Evolutionary conservation across 192 early-diverging fungal species (phyloP).

Genomic region (Backusella sp.): DNA sequence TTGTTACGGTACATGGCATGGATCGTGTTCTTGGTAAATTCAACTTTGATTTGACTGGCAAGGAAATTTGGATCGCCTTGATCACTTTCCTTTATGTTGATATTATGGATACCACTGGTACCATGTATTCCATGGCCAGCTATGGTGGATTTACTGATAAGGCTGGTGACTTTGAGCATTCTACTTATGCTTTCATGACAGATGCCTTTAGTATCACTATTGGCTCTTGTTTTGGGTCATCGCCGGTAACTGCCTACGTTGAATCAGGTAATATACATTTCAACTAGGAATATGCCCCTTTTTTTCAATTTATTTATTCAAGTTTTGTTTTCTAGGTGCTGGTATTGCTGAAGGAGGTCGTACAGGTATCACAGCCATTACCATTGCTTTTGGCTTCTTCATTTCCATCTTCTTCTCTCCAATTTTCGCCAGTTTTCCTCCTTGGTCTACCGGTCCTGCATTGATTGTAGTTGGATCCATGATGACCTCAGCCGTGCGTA

Average conservation of each 20-base stretch:
- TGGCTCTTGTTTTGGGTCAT: conserved; percentile 62
- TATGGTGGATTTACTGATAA: conserved; percentile 78
- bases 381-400: conserved; percentile 71
- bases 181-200: conserved; percentile 70
- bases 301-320: no score
- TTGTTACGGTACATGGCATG: conserved; percentile 65
- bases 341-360: conserved; percentile 80
- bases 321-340: conserved; percentile 35
- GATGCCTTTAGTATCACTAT: conserved; percentile 67
- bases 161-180: conserved; percentile 76
- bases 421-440: conserved; percentile 82
- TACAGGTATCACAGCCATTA: conserved; percentile 75
- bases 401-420: conserved; percentile 80
- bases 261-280: conserved; percentile 52
- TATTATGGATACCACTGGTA: conserved; percentile 84
- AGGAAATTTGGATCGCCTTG: conserved; percentile 76
- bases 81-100: conserved; percentile 86
- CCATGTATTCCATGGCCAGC: conserved; percentile 82
- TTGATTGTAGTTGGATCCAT: conserved; percentile 77
- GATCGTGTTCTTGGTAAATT: conserved; percentile 55
- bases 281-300: no score
- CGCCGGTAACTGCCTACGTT: conserved; percentile 73
- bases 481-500: conserved; percentile 67
- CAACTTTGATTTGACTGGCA: conserved; percentile 59
- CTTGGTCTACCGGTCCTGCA: conserved; percentile 84